Base-by-base conservation (phyloP, 2,329 filamentous ascomycete genomes). In the Cladorrhinum sp. region DNA sequence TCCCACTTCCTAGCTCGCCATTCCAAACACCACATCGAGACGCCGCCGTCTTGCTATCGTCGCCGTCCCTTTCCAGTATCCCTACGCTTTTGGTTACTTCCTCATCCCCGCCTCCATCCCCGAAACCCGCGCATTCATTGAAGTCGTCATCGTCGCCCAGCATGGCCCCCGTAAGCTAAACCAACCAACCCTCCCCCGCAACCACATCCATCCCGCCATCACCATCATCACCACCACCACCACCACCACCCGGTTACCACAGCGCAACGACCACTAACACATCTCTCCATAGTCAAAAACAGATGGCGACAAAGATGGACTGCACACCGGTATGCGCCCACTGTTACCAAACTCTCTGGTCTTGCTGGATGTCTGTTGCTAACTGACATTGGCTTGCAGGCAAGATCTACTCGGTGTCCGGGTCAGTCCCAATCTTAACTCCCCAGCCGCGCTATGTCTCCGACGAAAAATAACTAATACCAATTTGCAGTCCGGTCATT, bases 401-500 rank as follows among this genome's bases (percentile, higher is more conserved):
- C 80, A 85, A 83, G 78, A 83, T 85, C 75, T 85, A 80, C 76
- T 85, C 82, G 73, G 76, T 85, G 68, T 84, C 82, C 66, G 87
- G 87, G 82, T 85, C 69, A 75, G 81, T 82, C 66, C 64, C 62
- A 67, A 63, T 56, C 53, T 62, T 28, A 46, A 18, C n/a, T 58
- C 21, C 62, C 65, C 61, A 26, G 55, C 55, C 56, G 57, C 49
- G 57, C 39, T 46, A 55, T 54, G 30, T 50, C 18, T 42, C n/a
- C 55, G 59, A 46, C 52, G 20, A 36, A 61, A 67, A 57, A 66
- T 63, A 62, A 64, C 76, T 80, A 71, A 80, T 66, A 53, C 55
- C 53, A 57, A 33, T 53, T 50, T 54, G 49, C 67, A 88, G 91
- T 69, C 95, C 95, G 73, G 95, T 99, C 82, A 89, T 99, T 72